These are phyloP conservation scores for Wickerhamomyces subpelliculosus DNA, from an alignment of 805 yeast genomes.

Conservation along the genomic window DNA sequence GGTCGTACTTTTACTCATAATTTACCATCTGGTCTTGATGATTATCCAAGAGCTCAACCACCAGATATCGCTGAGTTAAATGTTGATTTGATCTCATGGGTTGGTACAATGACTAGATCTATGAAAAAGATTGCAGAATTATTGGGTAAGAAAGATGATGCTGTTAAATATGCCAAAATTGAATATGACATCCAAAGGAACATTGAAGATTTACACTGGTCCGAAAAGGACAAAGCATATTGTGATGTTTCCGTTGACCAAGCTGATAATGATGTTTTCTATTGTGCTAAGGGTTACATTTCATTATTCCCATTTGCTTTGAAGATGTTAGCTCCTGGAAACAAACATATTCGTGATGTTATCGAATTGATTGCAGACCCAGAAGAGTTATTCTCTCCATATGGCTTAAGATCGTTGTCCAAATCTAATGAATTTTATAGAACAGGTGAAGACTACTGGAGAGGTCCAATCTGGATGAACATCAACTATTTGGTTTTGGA, in stretches of 20 bases:
- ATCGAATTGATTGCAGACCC: slow-evolving; percentile 60
- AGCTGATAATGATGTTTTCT: slow-evolving; percentile 59
- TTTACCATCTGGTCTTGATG: slow-evolving; percentile 91
- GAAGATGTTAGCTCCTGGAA: slow-evolving; percentile 47
- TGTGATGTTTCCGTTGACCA: slow-evolving; percentile 82
- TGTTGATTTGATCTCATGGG: slow-evolving; percentile 88
- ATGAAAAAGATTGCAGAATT: slow-evolving; percentile 66
- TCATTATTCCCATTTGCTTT: slow-evolving; percentile 80
- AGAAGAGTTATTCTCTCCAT: slow-evolving; percentile 66
- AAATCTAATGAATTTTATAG: slow-evolving; percentile 58
- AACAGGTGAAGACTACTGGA: slow-evolving; percentile 89
- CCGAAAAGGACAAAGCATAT: slow-evolving; percentile 52
- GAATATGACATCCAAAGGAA: slow-evolving; percentile 54
- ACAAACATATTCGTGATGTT: slow-evolving; percentile 42
- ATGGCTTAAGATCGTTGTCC: slow-evolving; percentile 78
- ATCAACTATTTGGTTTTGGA: slow-evolving; percentile 81
- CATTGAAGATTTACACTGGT: slow-evolving; percentile 78
- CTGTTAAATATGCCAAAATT: slow-evolving; percentile 40
- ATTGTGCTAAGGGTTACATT: slow-evolving; percentile 88
- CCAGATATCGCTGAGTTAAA: slow-evolving; percentile 88
- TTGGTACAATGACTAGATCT: slow-evolving; percentile 85
- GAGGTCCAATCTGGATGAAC: slow-evolving; percentile 90
- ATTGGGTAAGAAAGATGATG: slow-evolving; percentile 54
- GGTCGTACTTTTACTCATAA: slow-evolving; percentile 85
- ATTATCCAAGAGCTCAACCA: slow-evolving; percentile 78